Percentiles rank a stretch among this genome's conserved stretches.
These are phyloP conservation scores for Macrolepiota fuliginosa DNA, from an alignment of 768 basidiomycete species.

Conservation along the genomic window DNA sequence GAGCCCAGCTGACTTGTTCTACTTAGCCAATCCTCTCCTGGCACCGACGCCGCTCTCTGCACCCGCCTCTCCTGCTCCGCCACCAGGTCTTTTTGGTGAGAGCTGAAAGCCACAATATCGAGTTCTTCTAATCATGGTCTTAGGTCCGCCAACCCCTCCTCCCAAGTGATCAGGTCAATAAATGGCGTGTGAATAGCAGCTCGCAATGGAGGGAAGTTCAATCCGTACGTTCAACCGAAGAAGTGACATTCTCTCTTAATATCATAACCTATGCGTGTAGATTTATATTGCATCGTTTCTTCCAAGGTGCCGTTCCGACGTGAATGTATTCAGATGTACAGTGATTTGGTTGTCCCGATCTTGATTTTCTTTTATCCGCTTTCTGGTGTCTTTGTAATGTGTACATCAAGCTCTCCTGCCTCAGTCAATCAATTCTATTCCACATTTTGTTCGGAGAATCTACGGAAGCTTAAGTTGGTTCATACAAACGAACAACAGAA, in stretches of 20 bases:
- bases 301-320: not conserved
- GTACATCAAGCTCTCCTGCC: too few species aligned
- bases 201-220: not conserved
- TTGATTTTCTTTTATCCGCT: not conserved
- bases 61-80: conserved; percentile 46
- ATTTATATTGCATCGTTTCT: not conserved
- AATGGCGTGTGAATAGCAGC: not conserved
- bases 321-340: not conserved
- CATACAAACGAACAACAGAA: not conserved
- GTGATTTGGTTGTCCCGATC: not conserved
- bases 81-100: conserved; percentile 68
- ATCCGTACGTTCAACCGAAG: not conserved
- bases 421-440: too few species aligned
- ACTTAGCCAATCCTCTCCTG: conserved; percentile 61
- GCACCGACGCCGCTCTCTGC: conserved; percentile 44
- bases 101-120: not conserved
- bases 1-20: not conserved
- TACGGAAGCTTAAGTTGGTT: not conserved
- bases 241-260: not conserved
- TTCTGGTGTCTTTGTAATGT: not conserved
- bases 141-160: conserved; percentile 31
- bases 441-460: not conserved
- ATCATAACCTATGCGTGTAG: not conserved
- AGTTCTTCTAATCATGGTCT: not conserved
- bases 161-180: conserved; percentile 21